phyloP scores from a whole-genome alignment of 139 green algal species.

The Chlamydomonas urium region DNA sequence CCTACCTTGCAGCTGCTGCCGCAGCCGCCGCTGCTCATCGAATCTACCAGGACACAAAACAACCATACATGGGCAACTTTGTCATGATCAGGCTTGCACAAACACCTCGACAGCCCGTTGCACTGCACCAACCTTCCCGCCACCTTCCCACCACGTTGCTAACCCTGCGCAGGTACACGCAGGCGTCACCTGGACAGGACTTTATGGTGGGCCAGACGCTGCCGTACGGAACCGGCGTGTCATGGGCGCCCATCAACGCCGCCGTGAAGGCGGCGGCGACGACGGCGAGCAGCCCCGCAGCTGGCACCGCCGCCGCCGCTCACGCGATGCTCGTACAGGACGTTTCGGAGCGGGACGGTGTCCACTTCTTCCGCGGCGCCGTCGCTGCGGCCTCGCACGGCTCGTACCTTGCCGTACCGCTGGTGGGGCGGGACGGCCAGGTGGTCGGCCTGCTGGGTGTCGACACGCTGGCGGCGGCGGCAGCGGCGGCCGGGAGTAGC shows the following conservation, averaged over 20 bases:
- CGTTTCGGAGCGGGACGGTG: constrained; percentile 6
- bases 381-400: constrained; percentile 1
- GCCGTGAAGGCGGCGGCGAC: constrained; percentile 4
- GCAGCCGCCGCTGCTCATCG: too few species aligned
- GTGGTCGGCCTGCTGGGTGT: constrained; percentile 32
- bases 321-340: constrained; percentile 20
- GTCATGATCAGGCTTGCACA: too few species aligned
- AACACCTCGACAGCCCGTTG: too few species aligned
- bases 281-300: not conserved
- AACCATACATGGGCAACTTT: too few species aligned
- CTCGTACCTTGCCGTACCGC: constrained; percentile 28
- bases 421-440: constrained; percentile 24
- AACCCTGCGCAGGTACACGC: constrained; percentile 11
- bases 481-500: not conserved
- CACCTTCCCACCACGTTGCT: too few species aligned
- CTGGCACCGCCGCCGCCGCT: not conserved
- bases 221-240: constrained; percentile 21
- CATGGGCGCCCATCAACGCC: constrained; percentile 9
- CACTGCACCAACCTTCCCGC: too few species aligned
- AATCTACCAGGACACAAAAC: too few species aligned
- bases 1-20: too few species aligned
- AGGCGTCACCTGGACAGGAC: constrained; percentile 15
- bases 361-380: constrained; percentile 7
- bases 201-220: constrained; percentile 38
- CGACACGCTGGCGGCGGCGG: constrained; percentile 17